phyloP scores from a whole-genome alignment of 345 rosid species.

The Aurinia saxatilis region DNA sequence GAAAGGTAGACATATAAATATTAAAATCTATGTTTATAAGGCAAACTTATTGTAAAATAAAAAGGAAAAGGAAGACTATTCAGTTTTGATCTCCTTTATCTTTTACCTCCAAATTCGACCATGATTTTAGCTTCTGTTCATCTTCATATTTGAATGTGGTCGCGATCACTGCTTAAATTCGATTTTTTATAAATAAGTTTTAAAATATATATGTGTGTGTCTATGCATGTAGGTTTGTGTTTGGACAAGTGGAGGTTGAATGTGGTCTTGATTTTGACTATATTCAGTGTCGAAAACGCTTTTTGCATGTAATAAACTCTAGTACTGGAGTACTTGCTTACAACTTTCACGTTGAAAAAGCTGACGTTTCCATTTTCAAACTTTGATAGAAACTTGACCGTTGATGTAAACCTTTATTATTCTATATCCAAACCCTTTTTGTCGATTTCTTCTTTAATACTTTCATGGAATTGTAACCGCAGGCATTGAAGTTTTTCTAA shows the following conservation, averaged over 20 bases:
- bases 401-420: not conserved
- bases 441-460: not conserved
- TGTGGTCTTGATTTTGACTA: conserved; percentile 16
- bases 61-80: conserved; percentile 6
- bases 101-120: not conserved
- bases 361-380: conserved; percentile 7
- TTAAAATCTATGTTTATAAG: not conserved
- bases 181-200: not conserved
- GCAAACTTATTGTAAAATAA: no score
- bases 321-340: not conserved
- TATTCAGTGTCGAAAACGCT: conserved; percentile 5
- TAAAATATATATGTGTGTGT: not conserved
- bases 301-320: not conserved
- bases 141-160: conserved; percentile 15
- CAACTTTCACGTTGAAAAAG: conserved; percentile 18
- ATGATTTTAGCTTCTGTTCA: not conserved
- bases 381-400: not conserved
- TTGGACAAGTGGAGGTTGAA: conserved; percentile 17
- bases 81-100: not conserved
- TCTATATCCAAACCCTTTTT: not conserved
- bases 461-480: not conserved
- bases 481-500: not conserved
- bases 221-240: not conserved
- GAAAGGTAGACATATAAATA: not conserved
- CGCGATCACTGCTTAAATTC: not conserved